These are phyloP conservation scores for Camellia japonica DNA, from an alignment of 148 eudicot genomes.

Conservation along the genomic window DNA sequence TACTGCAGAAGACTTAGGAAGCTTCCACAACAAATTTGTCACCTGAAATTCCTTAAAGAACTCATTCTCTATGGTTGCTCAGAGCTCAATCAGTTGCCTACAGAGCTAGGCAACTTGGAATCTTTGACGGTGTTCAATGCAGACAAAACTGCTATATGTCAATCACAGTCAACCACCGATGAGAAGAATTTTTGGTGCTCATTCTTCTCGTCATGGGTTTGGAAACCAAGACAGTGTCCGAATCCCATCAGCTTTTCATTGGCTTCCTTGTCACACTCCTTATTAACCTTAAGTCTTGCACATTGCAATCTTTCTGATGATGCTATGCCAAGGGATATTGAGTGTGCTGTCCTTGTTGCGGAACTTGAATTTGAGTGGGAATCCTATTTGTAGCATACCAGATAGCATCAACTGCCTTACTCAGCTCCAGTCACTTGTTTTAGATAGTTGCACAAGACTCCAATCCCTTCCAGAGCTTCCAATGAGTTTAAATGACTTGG, in stretches of 20 bases:
- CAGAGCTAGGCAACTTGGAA: slow-evolving; percentile 3
- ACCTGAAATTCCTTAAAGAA: slow-evolving; percentile 5
- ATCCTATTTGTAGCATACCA: neutral
- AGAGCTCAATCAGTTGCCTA: neutral
- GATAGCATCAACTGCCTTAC: neutral
- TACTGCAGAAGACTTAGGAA: slow-evolving; percentile 8
- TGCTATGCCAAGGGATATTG: neutral
- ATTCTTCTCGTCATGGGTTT: neutral
- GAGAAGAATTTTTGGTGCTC: neutral
- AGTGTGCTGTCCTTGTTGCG: neutral
- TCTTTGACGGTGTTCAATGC: neutral
- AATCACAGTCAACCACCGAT: too few species aligned
- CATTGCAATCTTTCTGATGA: neutral
- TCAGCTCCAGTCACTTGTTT: neutral
- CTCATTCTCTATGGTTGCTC: neutral
- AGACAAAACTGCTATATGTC: neutral
- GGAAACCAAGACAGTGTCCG: neutral
- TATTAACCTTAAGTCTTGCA: neutral
- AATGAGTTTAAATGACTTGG: neutral
- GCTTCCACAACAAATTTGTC: neutral
- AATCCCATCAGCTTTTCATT: neutral
- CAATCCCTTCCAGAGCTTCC: neutral
- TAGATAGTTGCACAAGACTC: neutral
- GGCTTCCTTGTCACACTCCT: neutral
- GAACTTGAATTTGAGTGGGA: neutral